phyloP scores from a whole-genome alignment of 352 stramenopile genomes.

The Pythium periplocum region DNA sequence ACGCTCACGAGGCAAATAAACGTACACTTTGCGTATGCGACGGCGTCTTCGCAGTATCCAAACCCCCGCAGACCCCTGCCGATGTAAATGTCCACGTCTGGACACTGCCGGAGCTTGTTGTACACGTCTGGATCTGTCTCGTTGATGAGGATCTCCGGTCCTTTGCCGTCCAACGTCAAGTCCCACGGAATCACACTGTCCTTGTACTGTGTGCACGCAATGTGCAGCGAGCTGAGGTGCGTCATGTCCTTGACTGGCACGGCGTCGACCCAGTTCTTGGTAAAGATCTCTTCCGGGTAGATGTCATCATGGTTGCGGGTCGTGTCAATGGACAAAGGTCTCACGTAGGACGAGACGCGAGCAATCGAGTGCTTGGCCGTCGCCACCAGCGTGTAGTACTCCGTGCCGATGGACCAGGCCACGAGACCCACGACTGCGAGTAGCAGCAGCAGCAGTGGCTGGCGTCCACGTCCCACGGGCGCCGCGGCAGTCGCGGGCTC shows the following conservation, averaged over 20 bases:
- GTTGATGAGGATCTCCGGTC: slow-evolving; percentile 17
- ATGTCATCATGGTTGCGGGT: slow-evolving; percentile 3
- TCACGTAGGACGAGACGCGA: no score
- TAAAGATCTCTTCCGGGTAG: slow-evolving; percentile 14
- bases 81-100: slow-evolving; percentile 60
- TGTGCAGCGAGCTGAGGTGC: slow-evolving; percentile 48
- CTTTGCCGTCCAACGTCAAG: slow-evolving; percentile 6
- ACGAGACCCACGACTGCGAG: no score
- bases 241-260: slow-evolving; percentile 20
- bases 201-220: slow-evolving; percentile 29
- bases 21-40: slow-evolving; percentile 60
- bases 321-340: no score
- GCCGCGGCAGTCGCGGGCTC: no score
- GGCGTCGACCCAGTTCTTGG: slow-evolving; percentile 7
- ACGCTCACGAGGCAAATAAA: neutral
- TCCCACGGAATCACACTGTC: slow-evolving; percentile 36
- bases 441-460: no score
- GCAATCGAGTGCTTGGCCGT: no score
- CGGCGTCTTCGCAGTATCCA: slow-evolving; percentile 66
- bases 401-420: no score
- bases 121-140: slow-evolving; percentile 30
- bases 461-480: no score
- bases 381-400: no score
- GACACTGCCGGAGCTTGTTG: slow-evolving; percentile 33
- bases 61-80: slow-evolving; percentile 34